phyloP scores from a whole-genome alignment of 78 protist genomes.

The Polysphondylium violaceum region DNA sequence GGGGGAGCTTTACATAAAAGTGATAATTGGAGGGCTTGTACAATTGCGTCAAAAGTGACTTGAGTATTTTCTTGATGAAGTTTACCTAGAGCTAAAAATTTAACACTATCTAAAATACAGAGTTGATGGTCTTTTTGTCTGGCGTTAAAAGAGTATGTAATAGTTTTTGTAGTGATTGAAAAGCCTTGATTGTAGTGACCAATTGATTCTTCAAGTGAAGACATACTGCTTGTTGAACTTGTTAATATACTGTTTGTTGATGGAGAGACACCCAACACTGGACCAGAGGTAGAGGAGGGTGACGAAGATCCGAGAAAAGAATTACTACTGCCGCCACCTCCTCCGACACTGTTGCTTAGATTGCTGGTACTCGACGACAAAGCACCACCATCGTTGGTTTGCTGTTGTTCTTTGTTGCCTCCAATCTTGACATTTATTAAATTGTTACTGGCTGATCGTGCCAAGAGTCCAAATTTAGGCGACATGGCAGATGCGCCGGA shows the following conservation, averaged over 20 bases:
- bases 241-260: no score
- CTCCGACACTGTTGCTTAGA: not conserved
- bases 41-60: constrained; percentile 23
- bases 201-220: no score
- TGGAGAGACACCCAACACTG: not conserved
- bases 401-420: not conserved
- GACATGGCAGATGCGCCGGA: constrained; percentile 2
- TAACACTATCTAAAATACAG: constrained; percentile 16
- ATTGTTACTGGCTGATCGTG: constrained; percentile 69
- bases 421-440: constrained; percentile 8
- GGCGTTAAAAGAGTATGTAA: constrained; percentile 48
- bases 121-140: constrained; percentile 21
- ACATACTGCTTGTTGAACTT: not conserved
- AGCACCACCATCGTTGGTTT: not conserved
- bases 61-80: constrained; percentile 20
- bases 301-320: not conserved
- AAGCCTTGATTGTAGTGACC: constrained; percentile 54
- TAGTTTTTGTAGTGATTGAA: not conserved
- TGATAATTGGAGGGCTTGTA: constrained; percentile 23
- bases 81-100: constrained; percentile 20
- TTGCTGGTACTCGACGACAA: constrained; percentile 7
- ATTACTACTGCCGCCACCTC: not conserved
- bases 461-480: constrained; percentile 70
- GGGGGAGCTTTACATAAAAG: constrained; percentile 33
- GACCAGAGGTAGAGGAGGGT: constrained; percentile 1